Base-by-base conservation (phyloP, 225 moss, liverwort and hornwort species). In the Sphagnum contortum region DNA sequence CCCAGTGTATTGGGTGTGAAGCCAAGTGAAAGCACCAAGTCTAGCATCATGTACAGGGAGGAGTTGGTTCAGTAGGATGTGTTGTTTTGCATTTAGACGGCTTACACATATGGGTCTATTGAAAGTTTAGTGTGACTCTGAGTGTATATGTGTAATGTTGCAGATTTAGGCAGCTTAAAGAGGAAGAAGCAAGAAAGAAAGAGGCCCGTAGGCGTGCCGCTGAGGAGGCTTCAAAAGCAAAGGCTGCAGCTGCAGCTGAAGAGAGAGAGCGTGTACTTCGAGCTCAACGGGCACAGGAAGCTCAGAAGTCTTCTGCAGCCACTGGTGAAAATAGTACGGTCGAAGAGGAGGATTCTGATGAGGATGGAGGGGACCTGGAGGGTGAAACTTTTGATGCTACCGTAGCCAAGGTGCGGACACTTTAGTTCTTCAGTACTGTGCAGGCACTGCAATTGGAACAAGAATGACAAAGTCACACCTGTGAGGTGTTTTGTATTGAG, bases 131-230 rank as follows among this genome's bases (percentile, higher is more conserved):
- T 29, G 29, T 29, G 29, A 29, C 29, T 0, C 29, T 29, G 29
- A 29, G 29, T 29, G 29, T 29, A 29, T 29, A 29, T 29, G 29
- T 29, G 29, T 29, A 29, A 29, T 1, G 29, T 52, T 52, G 52
- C 72, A 85, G 85, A 67, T 85, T 85, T 44, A 76, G 69, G 65
- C 70, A 76, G 74, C 69, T 85, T 53, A 85, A 81, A 75, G 78
- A 81, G 63, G 81, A 79, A 69, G 85, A 85, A 62, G 73, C 76
- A 44, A 79, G 45, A 63, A 85, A 85, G 75, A 85, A 85, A 68
- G 85, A 79, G 65, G 76, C 81, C 62, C 85, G 85, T 67, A 73
- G 85, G 5, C 81, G 76, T 71, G 76, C 76, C 47, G 85, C 78
- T 47, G 81, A 85, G 59, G 81, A 81, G 8, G 74, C 80, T 14